Evolutionary conservation across 1,284 basidiomycete genomes (phyloP).

Genomic region (Tylopilus sp.): DNA sequence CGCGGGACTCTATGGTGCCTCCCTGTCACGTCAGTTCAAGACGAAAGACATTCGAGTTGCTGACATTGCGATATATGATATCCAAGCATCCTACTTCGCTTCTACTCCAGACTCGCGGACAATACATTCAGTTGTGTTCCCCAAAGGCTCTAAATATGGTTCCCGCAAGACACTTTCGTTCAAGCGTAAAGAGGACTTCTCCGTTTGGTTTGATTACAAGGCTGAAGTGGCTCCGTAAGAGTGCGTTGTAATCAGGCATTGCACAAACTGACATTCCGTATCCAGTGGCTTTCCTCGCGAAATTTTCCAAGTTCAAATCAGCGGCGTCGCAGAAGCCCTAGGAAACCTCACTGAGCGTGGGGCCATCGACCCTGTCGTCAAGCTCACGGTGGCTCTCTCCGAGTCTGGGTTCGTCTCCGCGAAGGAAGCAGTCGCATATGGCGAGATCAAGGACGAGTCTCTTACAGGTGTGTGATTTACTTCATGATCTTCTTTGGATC

Average conservation of each 20-base stretch:
- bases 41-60: conserved; percentile 90
- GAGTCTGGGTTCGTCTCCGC: conserved; percentile 83
- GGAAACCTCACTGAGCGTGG: conserved; percentile 72
- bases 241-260: not conserved
- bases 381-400: conserved; percentile 76
- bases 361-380: conserved; percentile 70
- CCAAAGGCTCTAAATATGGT: conserved; percentile 67
- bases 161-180: conserved; percentile 83
- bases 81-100: conserved; percentile 74
- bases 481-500: conserved; percentile 1
- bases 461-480: conserved; percentile 53
- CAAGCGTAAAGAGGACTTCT: conserved; percentile 73
- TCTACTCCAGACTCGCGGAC: conserved; percentile 59
- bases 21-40: conserved; percentile 87
- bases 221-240: conserved; percentile 54
- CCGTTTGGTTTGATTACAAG: conserved; percentile 71
- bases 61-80: conserved; percentile 70
- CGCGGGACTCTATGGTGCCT: conserved; percentile 91
- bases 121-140: conserved; percentile 74
- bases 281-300: conserved; percentile 62
- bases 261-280: conserved; percentile 4
- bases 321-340: conserved; percentile 67
- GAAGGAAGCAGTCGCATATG: conserved; percentile 68
- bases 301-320: conserved; percentile 65
- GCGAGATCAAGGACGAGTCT: conserved; percentile 75